A percentile compares a stretch with the other conserved stretches of the same genome.
phyloP scores from a whole-genome alignment of 192 early-diverging fungal species.

The Bifiguratus adelaidae region DNA sequence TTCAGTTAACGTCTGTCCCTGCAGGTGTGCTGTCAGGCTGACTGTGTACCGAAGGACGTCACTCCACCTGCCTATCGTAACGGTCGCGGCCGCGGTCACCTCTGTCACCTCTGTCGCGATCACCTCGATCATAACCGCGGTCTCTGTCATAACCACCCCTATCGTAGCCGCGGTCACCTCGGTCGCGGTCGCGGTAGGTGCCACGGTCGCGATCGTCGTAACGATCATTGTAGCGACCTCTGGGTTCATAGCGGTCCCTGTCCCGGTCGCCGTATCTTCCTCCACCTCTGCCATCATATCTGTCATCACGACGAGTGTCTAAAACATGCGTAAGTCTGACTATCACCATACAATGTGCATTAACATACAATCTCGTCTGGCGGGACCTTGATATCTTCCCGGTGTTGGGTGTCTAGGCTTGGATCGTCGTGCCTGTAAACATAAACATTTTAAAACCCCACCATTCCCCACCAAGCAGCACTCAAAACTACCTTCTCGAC shows the following conservation, averaged over 20 bases:
- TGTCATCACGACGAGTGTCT: constrained; percentile 5
- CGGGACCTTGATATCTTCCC: constrained; percentile 68
- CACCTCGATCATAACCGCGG: constrained; percentile 15
- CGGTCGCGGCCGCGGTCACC: constrained; percentile 8
- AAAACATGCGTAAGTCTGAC: neutral
- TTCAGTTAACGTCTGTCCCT: no score
- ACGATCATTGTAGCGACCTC: constrained; percentile 22
- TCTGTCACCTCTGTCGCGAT: constrained; percentile 24
- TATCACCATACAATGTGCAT: neutral
- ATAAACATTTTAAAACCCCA: no score
- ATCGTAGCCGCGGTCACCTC: constrained; percentile 8
- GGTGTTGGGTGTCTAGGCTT: constrained; percentile 66
- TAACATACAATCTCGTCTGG: constrained; percentile 31
- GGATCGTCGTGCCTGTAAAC: constrained; percentile 50
- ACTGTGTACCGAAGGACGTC: no score
- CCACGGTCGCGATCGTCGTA: constrained; percentile 20
- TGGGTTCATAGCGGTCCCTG: constrained; percentile 6
- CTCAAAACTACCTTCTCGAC: constrained; percentile 73
- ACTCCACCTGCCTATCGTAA: no score
- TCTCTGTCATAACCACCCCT: neutral
- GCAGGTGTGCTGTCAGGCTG: no score
- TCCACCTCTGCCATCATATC: constrained; percentile 14
- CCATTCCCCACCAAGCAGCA: no score
- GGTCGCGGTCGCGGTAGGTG: constrained; percentile 2
- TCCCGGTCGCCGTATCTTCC: constrained; percentile 9